Evolutionary conservation across 2,329 filamentous ascomycete species (phyloP).

Genomic region (Fusarium acutatum): DNA sequence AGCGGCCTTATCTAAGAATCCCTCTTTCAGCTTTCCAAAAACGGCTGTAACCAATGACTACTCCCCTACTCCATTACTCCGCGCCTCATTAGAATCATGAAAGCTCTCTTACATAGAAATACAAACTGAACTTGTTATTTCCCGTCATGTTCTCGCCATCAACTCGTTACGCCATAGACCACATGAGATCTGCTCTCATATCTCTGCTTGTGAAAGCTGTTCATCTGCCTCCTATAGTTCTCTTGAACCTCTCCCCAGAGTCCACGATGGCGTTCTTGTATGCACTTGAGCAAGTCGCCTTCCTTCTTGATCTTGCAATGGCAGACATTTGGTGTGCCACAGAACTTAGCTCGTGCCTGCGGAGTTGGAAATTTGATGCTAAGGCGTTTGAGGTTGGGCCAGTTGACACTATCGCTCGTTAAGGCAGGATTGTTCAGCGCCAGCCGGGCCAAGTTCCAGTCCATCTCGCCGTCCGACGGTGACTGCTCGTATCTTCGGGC

Average conservation of each 20-base stretch:
- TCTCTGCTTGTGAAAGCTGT: slow-evolving; percentile 30
- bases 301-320: slow-evolving; percentile 39
- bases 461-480: slow-evolving; percentile 11
- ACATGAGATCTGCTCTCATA: slow-evolving; percentile 36
- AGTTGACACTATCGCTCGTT: slow-evolving; percentile 21
- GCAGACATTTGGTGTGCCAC: slow-evolving; percentile 42
- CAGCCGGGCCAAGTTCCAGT: slow-evolving; percentile 46
- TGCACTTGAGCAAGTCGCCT: slow-evolving; percentile 37
- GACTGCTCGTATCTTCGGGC: slow-evolving; percentile 42
- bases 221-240: slow-evolving; percentile 38
- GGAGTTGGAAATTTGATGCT: slow-evolving; percentile 43
- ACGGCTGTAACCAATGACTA: not conserved
- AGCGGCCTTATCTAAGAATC: not conserved
- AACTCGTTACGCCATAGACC: slow-evolving; percentile 27
- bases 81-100: not conserved
- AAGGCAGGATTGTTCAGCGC: slow-evolving; percentile 41
- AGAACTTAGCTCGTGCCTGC: slow-evolving; percentile 36
- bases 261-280: slow-evolving; percentile 40
- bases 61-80: not conserved
- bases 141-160: not conserved
- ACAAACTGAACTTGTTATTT: not conserved
- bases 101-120: not conserved
- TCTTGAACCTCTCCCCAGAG: slow-evolving; percentile 45
- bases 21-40: not conserved
- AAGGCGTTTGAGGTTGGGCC: slow-evolving; percentile 43